These are phyloP conservation scores for Priceomyces fermenticarens DNA, from an alignment of 805 yeast species.

Conservation along the genomic window DNA sequence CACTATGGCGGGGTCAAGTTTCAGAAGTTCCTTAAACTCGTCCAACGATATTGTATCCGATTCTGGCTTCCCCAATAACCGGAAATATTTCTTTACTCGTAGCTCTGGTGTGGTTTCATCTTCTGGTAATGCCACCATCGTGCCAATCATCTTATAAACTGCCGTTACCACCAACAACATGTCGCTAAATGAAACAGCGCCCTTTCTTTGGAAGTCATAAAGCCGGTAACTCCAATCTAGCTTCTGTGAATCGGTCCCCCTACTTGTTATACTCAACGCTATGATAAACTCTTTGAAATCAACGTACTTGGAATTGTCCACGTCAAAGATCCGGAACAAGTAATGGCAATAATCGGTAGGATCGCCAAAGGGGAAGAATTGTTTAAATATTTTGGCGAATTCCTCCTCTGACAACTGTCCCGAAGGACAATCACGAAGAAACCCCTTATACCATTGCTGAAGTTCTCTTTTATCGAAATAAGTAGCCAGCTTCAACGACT, in stretches of 20 bases:
- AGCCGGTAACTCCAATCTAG: conserved; percentile 85
- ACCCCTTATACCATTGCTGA: conserved; percentile 98
- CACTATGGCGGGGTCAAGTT: conserved; percentile 71
- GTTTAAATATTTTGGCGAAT: conserved; percentile 88
- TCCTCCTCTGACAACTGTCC: conserved; percentile 87
- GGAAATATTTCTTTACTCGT: conserved; percentile 79
- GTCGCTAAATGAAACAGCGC: conserved; percentile 72
- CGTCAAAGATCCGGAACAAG: conserved; percentile 86
- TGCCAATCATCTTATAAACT: conserved; percentile 92
- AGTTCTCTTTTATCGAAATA: conserved; percentile 90
- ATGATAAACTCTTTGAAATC: conserved; percentile 91
- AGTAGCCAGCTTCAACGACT: conserved; percentile 78
- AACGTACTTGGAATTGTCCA: conserved; percentile 72
- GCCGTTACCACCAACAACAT: conserved; percentile 76
- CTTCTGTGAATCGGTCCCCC: conserved; percentile 84
- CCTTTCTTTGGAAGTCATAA: conserved; percentile 81
- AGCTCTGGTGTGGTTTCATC: conserved; percentile 92
- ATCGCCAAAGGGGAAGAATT: conserved; percentile 97
- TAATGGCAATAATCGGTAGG: conserved; percentile 88
- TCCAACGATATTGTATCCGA: conserved; percentile 66
- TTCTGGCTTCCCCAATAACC: conserved; percentile 64
- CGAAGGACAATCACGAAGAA: conserved; percentile 86
- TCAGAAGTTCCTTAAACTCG: conserved; percentile 81
- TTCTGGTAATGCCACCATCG: conserved; percentile 83
- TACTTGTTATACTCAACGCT: conserved; percentile 79